These are phyloP conservation scores for Triadica sebifera DNA, from an alignment of 345 rosid genomes.

Conservation along the genomic window DNA sequence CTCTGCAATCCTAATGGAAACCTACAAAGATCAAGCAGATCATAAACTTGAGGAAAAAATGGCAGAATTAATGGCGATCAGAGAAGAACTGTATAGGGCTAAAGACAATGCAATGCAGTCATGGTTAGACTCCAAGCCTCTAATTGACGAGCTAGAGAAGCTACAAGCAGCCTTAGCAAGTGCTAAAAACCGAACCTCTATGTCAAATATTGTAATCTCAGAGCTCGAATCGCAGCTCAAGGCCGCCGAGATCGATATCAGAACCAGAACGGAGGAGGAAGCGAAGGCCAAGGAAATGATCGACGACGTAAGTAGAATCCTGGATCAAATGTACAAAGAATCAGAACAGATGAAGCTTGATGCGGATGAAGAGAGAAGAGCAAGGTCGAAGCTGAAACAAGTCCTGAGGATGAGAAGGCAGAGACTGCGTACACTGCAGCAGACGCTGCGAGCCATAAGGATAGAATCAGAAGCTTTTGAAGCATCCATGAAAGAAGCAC, in stretches of 20 bases:
- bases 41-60: conserved; percentile 21
- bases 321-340: conserved; percentile 26
- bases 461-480: conserved; percentile 43
- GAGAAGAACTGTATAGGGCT: conserved; percentile 39
- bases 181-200: conserved; percentile 35
- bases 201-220: conserved; percentile 25
- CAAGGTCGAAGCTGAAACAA: conserved; percentile 35
- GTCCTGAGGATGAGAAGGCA: conserved; percentile 41
- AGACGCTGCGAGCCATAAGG: conserved; percentile 35
- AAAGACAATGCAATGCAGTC: conserved; percentile 45
- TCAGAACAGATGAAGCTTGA: conserved; percentile 28
- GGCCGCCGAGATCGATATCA: conserved; percentile 17
- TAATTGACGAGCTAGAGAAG: conserved; percentile 54
- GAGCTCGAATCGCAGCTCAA: conserved; percentile 43
- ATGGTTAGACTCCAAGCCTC: conserved; percentile 57
- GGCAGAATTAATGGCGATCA: conserved; percentile 32
- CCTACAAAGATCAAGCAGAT: not conserved
- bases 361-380: conserved; percentile 27
- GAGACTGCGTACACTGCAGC: conserved; percentile 39
- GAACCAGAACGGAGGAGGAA: conserved; percentile 35
- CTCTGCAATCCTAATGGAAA: not conserved
- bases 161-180: conserved; percentile 34
- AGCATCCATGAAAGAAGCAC: conserved; percentile 36
- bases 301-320: conserved; percentile 19
- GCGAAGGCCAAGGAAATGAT: conserved; percentile 20